These are phyloP conservation scores for Tricholomella constricta DNA, from an alignment of 768 basidiomycete genomes.

Conservation along the genomic window DNA sequence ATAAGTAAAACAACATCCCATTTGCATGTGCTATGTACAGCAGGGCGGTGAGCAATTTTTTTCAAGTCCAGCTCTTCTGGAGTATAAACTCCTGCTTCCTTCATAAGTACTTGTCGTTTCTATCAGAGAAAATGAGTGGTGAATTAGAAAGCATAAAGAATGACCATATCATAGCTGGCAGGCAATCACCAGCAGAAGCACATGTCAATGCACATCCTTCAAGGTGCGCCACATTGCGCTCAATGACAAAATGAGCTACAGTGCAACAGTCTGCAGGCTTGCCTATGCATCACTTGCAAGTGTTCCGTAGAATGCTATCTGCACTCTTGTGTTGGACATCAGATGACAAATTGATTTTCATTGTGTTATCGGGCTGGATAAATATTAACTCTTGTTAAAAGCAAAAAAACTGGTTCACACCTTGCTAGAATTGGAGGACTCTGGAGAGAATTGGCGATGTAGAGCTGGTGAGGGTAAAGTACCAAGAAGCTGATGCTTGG, in stretches of 20 bases:
- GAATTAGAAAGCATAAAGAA: neutral
- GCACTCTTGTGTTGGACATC: too few species aligned
- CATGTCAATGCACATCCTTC: constrained; percentile 1
- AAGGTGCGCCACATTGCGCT: neutral
- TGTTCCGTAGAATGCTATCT: too few species aligned
- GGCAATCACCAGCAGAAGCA: constrained; percentile 1
- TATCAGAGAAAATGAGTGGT: neutral
- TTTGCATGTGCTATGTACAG: neutral
- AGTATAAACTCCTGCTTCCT: neutral
- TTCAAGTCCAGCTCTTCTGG: constrained; percentile 1
- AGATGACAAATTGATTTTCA: too few species aligned
- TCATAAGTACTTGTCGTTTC: neutral
- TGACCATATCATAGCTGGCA: neutral
- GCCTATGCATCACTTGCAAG: neutral
- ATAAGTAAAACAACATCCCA: constrained; percentile 1
- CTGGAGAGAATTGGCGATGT: too few species aligned
- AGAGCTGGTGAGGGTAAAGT: too few species aligned
- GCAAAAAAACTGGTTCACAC: too few species aligned
- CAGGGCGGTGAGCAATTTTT: neutral
- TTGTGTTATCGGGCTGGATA: too few species aligned
- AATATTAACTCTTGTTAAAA: too few species aligned
- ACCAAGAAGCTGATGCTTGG: too few species aligned
- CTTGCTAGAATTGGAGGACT: too few species aligned
- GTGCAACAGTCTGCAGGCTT: neutral
- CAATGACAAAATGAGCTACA: neutral